phyloP scores from a whole-genome alignment of 2,329 filamentous ascomycete genomes.

The Didymella arachidicola region DNA sequence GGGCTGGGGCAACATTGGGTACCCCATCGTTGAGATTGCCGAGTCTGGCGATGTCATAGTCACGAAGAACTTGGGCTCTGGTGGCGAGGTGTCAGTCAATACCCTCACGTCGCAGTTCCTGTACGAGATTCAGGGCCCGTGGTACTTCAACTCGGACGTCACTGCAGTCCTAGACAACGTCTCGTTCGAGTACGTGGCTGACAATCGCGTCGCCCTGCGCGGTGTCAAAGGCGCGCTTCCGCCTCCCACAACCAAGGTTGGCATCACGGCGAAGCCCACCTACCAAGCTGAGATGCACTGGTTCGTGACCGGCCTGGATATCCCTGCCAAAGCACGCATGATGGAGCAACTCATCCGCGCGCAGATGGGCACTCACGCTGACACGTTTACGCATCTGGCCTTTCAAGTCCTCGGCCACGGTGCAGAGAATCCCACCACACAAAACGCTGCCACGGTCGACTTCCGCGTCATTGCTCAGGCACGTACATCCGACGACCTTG shows the following conservation, averaged over 20 bases:
- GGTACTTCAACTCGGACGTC: constrained; percentile 66
- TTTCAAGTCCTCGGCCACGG: constrained; percentile 52
- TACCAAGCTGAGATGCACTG: constrained; percentile 58
- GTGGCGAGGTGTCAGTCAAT: constrained; percentile 55
- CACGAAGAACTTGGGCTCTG: constrained; percentile 44
- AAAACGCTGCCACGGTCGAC: constrained; percentile 60
- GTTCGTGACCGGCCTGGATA: constrained; percentile 56
- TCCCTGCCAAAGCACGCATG: constrained; percentile 55
- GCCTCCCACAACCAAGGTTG: constrained; percentile 52
- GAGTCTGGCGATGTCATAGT: constrained; percentile 36
- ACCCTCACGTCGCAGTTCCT: constrained; percentile 63
- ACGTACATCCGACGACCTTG: constrained; percentile 42
- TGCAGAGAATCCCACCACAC: constrained; percentile 53
- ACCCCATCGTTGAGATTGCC: constrained; percentile 44
- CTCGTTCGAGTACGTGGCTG: constrained; percentile 60
- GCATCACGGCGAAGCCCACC: constrained; percentile 55
- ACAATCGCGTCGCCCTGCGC: constrained; percentile 59
- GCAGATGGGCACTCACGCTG: constrained; percentile 48
- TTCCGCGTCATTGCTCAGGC: constrained; percentile 60
- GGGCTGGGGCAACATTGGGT: constrained; percentile 45
- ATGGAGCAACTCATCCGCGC: constrained; percentile 49
- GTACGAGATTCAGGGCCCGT: constrained; percentile 54
- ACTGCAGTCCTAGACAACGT: constrained; percentile 61
- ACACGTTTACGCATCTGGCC: constrained; percentile 47
- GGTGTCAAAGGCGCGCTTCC: constrained; percentile 53